Evolutionary conservation across 2,329 filamentous ascomycete genomes (phyloP), one percentile per base, ranked within the genome.

Genomic region (Neofusicoccum umdonicola): DNA sequence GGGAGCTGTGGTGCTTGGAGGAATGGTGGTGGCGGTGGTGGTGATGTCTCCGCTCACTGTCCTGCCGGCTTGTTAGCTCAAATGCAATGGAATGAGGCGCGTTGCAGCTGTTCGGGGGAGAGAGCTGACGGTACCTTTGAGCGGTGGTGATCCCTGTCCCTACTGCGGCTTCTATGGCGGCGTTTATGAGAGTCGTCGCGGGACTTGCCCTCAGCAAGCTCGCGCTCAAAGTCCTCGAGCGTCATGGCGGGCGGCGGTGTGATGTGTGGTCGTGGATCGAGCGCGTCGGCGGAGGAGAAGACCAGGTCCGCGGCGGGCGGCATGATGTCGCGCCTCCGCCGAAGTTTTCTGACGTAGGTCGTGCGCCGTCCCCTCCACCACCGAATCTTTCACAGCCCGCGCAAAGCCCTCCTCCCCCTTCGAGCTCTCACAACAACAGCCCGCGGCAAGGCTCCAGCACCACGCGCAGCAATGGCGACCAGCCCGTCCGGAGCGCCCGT

Each of bases 161-260:
- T 68, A 62, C 76, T 79, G 22, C 75, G 73, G 65, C 82, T 82
- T 50, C 81, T 78, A 44, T 80, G 76, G 48, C 79, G 77, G 66
- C 77, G 78, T 65, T 83, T 83, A 44, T 74, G 74, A 5, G 78
- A 78, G 5, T 56, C 60, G 48, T 86, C 82, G 63, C 84, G 81
- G 52, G 80, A 80, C 72, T 87, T 89, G 68, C 86, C 88, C 50
- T 88, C 84, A 1, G 88, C 90, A 12, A 96, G 82, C 31, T 88
- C 82, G 74, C 89, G 91, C 76, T 96, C 92, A 66, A 96, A 96
- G 65, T 93, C 91, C 69, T 88, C 86, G 65, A 88, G 74, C 4
- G 83, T 82, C 86, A 88, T 88, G 34, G 58, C 77, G 42, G 44
- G 44, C 35, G 5, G n/a, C 31, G 9, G 3, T 42, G 39, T 8